Evolutionary conservation across 441 rosid species (phyloP), one percentile per base, ranked within the genome.

Genomic region (Metrosideros polymorpha): DNA sequence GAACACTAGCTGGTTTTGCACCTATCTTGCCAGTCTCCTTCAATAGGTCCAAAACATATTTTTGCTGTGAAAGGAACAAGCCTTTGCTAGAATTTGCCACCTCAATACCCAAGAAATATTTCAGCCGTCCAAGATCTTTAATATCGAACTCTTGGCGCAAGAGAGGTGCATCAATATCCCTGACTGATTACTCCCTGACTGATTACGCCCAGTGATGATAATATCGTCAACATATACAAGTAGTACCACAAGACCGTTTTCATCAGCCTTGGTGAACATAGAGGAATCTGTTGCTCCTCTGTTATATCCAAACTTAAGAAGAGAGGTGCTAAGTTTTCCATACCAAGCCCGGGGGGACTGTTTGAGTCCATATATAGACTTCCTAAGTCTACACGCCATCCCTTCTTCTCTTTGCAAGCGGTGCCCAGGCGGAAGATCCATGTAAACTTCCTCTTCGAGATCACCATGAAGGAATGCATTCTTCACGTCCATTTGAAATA

Each of bases 201-300:
- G n/a, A 43, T 47, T 47, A 47, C 50, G 10, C 50, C 50, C 50
- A 47, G 14, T 47, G 50, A 47, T 47, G 14, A 47, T 14, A 47
- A 47, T 47, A 47, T 47, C 50, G 50, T 47, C 14, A 14, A 47
- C 50, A 12, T 27, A 27, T 27, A 57, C 63, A 12, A 27, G 63
- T 57, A 6, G 63, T 5, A n/a, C 32, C 66, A n/a, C 66, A n/a
- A n/a, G 18, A n/a, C 66, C 32, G 3, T 57, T 57, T 57, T 57
- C 66, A 57, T n/a, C 19, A 13, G 2, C 18, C 18, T 57, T n/a
- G 7, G 32, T n/a, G 13, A 57, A 57, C 19, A 57, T 57, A 57
- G 9, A 57, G 32, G 17, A n/a, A 57, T 57, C 0, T 57, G 4
- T 5, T 13, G 19, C 66, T n/a, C 18, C 8, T n/a, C n/a, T 0